These are phyloP conservation scores for Paratinospora sagittata DNA, from an alignment of 164 flowering plant species.

Conservation along the genomic window DNA sequence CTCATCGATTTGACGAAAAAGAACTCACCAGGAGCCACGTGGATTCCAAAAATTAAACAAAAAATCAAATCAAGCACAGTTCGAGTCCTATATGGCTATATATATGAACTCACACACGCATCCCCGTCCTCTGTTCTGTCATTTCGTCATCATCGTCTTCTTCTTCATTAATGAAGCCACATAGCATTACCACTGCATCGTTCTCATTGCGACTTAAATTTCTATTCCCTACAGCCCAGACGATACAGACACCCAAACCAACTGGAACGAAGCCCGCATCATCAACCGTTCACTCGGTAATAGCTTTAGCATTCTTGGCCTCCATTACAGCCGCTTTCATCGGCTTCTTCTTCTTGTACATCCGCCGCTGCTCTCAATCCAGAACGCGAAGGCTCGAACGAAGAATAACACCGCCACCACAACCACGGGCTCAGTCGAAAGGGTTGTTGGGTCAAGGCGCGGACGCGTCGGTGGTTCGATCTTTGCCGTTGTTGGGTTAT, in stretches of 20 bases:
- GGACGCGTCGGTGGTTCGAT: conserved; percentile 20
- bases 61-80: too few species aligned
- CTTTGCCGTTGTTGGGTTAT: conserved; percentile 40
- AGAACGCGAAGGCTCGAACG: conserved; percentile 11
- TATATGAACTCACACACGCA: too few species aligned
- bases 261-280: background rate
- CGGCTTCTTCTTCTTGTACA: conserved; percentile 65
- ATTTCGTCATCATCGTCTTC: too few species aligned
- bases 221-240: background rate
- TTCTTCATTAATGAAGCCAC: too few species aligned
- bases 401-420: background rate
- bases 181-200: background rate
- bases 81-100: too few species aligned
- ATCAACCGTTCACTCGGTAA: conserved; percentile 38
- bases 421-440: background rate
- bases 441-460: too few species aligned
- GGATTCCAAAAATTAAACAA: too few species aligned
- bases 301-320: conserved; percentile 48
- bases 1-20: too few species aligned
- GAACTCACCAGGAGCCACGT: too few species aligned
- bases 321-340: conserved; percentile 55
- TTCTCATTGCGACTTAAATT: background rate
- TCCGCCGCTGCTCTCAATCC: conserved; percentile 39
- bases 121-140: too few species aligned
- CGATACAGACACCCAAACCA: conserved; percentile 1